A percentile compares a stretch with the other conserved stretches of the same genome.
These are phyloP conservation scores for Holtermannia corniformis DNA, from an alignment of 768 basidiomycete species.

Conservation along the genomic window DNA sequence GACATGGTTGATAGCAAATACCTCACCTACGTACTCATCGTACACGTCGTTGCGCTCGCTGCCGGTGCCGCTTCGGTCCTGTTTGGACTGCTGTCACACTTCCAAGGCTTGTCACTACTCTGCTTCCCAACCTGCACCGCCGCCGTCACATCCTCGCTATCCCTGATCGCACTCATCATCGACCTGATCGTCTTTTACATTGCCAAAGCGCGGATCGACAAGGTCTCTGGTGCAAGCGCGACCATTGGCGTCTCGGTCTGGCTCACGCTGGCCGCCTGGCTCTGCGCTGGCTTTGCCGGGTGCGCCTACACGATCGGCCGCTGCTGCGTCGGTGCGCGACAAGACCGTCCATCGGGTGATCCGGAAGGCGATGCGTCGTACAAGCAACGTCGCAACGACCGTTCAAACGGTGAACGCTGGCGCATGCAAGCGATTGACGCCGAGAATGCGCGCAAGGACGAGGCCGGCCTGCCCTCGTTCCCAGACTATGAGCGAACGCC, in stretches of 20 bases:
- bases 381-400: conserved; percentile 5
- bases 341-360: conserved; percentile 17
- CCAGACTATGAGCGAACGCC: conserved; percentile 22
- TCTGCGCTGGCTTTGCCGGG: conserved; percentile 54
- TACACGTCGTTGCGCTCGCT: conserved; percentile 79
- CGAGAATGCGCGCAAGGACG: conserved; percentile 27
- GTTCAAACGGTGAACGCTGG: conserved; percentile 33
- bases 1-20: conserved; percentile 60
- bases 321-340: conserved; percentile 56
- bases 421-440: conserved; percentile 20
- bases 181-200: conserved; percentile 86
- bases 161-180: conserved; percentile 82
- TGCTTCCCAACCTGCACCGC: conserved; percentile 40
- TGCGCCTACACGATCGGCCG: conserved; percentile 78
- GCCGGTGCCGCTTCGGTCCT: conserved; percentile 61
- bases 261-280: conserved; percentile 38
- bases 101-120: conserved; percentile 60
- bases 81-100: conserved; percentile 78
- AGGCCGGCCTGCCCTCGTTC: conserved; percentile 30
- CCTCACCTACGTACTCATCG: conserved; percentile 85
- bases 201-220: conserved; percentile 72
- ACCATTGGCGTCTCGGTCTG: conserved; percentile 55
- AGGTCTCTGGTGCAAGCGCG: conserved; percentile 61
- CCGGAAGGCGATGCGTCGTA: conserved; percentile 7
- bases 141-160: conserved; percentile 63